phyloP scores from a whole-genome alignment of 2,329 filamentous ascomycete species.

The Pezicula carpinea region DNA sequence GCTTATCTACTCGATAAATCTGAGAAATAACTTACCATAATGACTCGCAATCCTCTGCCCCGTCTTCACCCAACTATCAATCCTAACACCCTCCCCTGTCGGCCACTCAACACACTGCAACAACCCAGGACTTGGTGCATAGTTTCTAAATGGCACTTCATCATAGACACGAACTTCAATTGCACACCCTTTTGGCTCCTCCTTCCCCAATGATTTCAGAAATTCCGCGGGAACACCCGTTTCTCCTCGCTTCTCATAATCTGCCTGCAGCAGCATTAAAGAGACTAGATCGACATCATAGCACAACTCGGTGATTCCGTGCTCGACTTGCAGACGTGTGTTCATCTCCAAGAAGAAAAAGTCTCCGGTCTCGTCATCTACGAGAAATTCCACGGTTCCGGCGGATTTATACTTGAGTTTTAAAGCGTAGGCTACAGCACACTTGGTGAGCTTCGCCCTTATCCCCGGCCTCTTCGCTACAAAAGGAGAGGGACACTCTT shows the following conservation, averaged over 20 bases:
- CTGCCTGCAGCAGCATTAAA: conserved; percentile 20
- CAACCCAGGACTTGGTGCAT: conserved; percentile 49
- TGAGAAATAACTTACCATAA: conserved; percentile 40
- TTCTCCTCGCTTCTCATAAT: conserved; percentile 10
- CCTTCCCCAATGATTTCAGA: conserved; percentile 9
- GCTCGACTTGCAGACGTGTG: conserved; percentile 41
- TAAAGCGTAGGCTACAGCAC: conserved; percentile 34
- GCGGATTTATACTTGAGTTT: conserved; percentile 49
- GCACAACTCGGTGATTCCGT: conserved; percentile 42
- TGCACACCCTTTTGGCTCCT: conserved; percentile 54
- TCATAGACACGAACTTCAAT: conserved; percentile 72
- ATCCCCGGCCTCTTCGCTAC: conserved; percentile 32
- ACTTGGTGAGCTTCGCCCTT: conserved; percentile 31
- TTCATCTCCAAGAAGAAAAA: conserved; percentile 47
- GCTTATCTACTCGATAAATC: too few species aligned
- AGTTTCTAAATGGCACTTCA: conserved; percentile 60
- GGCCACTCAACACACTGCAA: conserved; percentile 31
- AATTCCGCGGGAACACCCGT: conserved; percentile 37
- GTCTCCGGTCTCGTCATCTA: conserved; percentile 37
- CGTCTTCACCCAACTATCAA: conserved; percentile 65
- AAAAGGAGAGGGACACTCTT: conserved; percentile 49
- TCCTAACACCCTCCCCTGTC: conserved; percentile 36
- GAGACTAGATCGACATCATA: conserved; percentile 35
- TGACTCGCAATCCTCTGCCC: conserved; percentile 69
- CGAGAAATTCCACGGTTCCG: conserved; percentile 59